Base-by-base conservation (phyloP, 2,329 filamentous ascomycete species). In the Penicillium digitatum region DNA sequence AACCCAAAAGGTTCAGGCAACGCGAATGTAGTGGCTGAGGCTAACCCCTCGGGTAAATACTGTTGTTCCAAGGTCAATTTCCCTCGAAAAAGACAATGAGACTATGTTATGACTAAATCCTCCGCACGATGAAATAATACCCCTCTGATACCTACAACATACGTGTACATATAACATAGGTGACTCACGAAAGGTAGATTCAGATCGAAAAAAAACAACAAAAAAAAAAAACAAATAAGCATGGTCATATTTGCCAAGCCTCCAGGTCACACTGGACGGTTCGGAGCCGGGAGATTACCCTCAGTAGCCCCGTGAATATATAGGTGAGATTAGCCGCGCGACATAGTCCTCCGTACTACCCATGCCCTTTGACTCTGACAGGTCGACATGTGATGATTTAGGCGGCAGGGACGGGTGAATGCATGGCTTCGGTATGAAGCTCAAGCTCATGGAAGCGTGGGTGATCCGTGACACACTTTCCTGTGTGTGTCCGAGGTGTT, bases 391-490 rank as follows among this genome's bases (percentile, higher is more conserved):
- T 54, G 51, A 53, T 53, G 51, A 57, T 57, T 58, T 42, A 58
- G 58, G 54, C 56, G 52, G 38, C 52, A 40, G 55, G 40, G 37
- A 50, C 59, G 61, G 59, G 57, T 54, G 40, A 37, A 24, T 53
- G 59, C 59, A 60, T 35, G 35, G 4, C 29, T 32, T 52, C 52
- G 52, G 57, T 54, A 51, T 43, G 48, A 57, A 46, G 39, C 24
- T 59, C 52, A 57, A 62, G 59, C 52, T 61, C 55, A 48, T 55
- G 44, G 51, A 47, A 27, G 48, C 49, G 37, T 43, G 54, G 42
- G 31, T 34, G 34, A 47, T 40, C 35, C 27, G 27, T 38, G 35
- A 45, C 54, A 61, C 48, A 47, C 49, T 32, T 29, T 27, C 52
- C 55, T 56, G 56, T 37, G 22, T 43, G 57, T 55, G 44, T 52